Evolutionary conservation across 345 rosid species (phyloP), one percentile per base, ranked within the genome.

Genomic region (Turritis glabra): DNA sequence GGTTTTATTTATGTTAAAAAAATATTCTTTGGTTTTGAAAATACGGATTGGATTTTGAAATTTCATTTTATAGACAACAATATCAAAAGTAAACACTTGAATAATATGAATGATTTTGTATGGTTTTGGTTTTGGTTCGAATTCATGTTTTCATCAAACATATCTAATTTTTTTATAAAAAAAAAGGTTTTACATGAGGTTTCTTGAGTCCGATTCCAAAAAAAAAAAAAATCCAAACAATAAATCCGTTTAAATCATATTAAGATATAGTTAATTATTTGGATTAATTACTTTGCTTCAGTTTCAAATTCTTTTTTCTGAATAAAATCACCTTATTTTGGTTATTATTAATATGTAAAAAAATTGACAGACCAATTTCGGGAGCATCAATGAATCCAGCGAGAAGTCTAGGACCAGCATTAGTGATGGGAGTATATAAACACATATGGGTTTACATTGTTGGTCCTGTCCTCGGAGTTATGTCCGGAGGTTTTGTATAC

Each of bases 331-430:
- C 2, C 46, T 41, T 6, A 41, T 14, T 41, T 15, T 26, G 5
- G 7, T 53, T 27, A 15, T 53, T 9, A 1, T 32, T 19, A 19
- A 48, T 48, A 21, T 48, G 26, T 48, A 0, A 48, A 19, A 48
- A 9, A 19, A 9, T 9, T 9, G 14, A 21, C 54, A 57, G 63
- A 33, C 63, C 63, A 18, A 21, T 57, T 5, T 57, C 63, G 1
- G 96, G 97, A 60, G 97, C 86, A n/a, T 89, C 93, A 1, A 89
- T 92, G 97, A 92, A 89, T 76, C 97, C 96, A 4, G 96, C 97
- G 1, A 86, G 97, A 80, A 89, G 90, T 63, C 5, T 89, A 13
- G 96, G 97, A 17, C 97, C 96, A 23, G 96, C 92, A 2, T 27
- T 90, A 5, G 85, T 83, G 23, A 82, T 76, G 85, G 82, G 78